phyloP scores from a whole-genome alignment of 805 yeast species.

The Pichia paraexigua region DNA sequence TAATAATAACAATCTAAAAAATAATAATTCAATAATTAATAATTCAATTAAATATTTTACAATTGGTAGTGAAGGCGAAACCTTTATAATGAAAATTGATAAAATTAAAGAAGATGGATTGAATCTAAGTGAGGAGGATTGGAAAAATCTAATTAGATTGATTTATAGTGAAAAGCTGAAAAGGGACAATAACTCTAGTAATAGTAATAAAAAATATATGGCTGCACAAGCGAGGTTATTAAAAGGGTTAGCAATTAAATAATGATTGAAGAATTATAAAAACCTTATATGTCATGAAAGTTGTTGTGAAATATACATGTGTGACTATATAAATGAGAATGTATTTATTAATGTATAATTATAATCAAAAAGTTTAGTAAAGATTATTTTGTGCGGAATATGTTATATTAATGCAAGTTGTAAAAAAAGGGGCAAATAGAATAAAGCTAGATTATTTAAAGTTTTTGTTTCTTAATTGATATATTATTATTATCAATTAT shows the following conservation, averaged over 20 bases:
- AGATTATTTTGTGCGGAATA: neutral
- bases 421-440: neutral
- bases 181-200: constrained; percentile 6
- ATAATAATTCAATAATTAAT: constrained; percentile 1
- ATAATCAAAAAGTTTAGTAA: neutral
- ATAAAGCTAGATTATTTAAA: neutral
- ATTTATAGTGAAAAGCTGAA: constrained; percentile 35
- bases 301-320: neutral
- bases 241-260: neutral
- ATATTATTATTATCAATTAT: constrained; percentile 3
- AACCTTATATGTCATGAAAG: neutral
- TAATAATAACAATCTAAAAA: neutral
- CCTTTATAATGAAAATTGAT: constrained; percentile 2
- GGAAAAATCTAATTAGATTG: constrained; percentile 44
- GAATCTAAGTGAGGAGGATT: constrained; percentile 35
- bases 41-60: constrained; percentile 49
- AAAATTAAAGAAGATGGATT: constrained; percentile 2
- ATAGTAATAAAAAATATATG: constrained; percentile 5
- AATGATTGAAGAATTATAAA: neutral
- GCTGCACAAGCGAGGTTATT: constrained; percentile 9
- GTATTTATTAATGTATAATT: neutral
- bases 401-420: neutral
- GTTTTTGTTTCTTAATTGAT: constrained; percentile 8
- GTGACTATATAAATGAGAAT: neutral
- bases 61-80: constrained; percentile 20